phyloP scores from a whole-genome alignment of 768 basidiomycete species.

The Naganishia kalamii region DNA sequence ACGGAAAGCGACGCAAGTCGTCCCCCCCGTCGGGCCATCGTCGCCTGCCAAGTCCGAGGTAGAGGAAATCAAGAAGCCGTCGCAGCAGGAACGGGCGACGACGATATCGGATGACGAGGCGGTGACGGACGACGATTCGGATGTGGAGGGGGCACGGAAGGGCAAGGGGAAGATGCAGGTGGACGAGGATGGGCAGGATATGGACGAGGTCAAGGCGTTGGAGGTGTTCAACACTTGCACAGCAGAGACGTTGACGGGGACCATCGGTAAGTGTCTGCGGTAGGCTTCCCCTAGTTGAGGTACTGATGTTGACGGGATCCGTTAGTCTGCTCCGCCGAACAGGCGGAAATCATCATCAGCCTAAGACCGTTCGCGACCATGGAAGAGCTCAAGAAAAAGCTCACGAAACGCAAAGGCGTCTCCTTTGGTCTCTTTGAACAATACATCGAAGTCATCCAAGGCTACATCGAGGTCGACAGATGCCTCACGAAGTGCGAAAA shows the following conservation, averaged over 20 bases:
- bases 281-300: background rate
- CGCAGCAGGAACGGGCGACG: background rate
- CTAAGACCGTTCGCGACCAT: slow-evolving; percentile 73
- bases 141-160: slow-evolving; percentile 29
- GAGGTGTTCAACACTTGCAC: slow-evolving; percentile 50
- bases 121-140: slow-evolving; percentile 37
- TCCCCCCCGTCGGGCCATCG: background rate
- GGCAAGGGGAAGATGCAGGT: slow-evolving; percentile 26
- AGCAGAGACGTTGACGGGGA: slow-evolving; percentile 48
- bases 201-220: slow-evolving; percentile 44
- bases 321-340: slow-evolving; percentile 62
- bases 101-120: slow-evolving; percentile 20
- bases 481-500: slow-evolving; percentile 82
- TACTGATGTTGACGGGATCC: background rate
- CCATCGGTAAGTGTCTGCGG: slow-evolving; percentile 45
- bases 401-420: slow-evolving; percentile 89
- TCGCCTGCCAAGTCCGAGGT: background rate
- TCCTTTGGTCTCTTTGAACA: slow-evolving; percentile 87
- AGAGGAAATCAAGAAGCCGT: background rate
- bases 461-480: slow-evolving; percentile 76
- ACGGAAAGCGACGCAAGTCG: slow-evolving; percentile 9
- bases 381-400: slow-evolving; percentile 66
- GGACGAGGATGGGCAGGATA: slow-evolving; percentile 31
- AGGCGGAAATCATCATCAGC: slow-evolving; percentile 69
- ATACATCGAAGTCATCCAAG: slow-evolving; percentile 67